Evolutionary conservation across 495 filamentous ascomycete genomes (phyloP).

Genomic region (Hyaloscypha variabilis): DNA sequence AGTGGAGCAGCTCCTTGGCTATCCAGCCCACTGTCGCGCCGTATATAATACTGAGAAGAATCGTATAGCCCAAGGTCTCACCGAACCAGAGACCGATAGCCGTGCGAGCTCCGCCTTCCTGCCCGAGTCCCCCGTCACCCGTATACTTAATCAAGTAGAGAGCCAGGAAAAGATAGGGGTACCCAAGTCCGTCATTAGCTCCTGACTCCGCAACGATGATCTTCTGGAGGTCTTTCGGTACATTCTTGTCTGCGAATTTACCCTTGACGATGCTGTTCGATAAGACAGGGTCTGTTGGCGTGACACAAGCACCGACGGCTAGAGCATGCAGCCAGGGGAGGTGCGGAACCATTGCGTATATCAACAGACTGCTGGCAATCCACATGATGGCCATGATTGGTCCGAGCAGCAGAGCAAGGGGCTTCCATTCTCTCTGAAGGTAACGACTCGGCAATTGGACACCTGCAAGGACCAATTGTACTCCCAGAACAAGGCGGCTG

Average conservation of each 20-base stretch:
- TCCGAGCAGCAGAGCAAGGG: slow-evolving; percentile 73
- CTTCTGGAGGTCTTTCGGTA: slow-evolving; percentile 78
- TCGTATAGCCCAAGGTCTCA: slow-evolving; percentile 85
- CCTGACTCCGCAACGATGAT: slow-evolving; percentile 92
- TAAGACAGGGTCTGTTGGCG: slow-evolving; percentile 88
- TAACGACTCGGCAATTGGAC: slow-evolving; percentile 92
- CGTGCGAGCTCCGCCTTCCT: slow-evolving; percentile 56
- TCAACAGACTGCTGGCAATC: slow-evolving; percentile 74
- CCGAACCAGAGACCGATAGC: slow-evolving; percentile 85
- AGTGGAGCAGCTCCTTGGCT: slow-evolving; percentile 80
- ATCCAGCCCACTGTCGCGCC: slow-evolving; percentile 78
- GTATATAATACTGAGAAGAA: slow-evolving; percentile 78
- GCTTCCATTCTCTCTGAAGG: slow-evolving; percentile 77
- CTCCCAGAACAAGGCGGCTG: slow-evolving; percentile 84
- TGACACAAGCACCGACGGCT: slow-evolving; percentile 80
- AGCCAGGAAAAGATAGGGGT: slow-evolving; percentile 81
- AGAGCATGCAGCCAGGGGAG: slow-evolving; percentile 77
- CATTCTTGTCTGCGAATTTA: slow-evolving; percentile 88
- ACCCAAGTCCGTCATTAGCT: slow-evolving; percentile 85
- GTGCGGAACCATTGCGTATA: slow-evolving; percentile 79
- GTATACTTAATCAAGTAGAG: slow-evolving; percentile 82
- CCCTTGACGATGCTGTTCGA: slow-evolving; percentile 93
- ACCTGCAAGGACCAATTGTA: slow-evolving; percentile 88
- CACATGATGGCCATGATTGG: slow-evolving; percentile 91
- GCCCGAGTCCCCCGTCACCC: slow-evolving; percentile 51